These are phyloP conservation scores for Esteya vermicola DNA, from an alignment of 2,329 filamentous ascomycete genomes.

Conservation along the genomic window DNA sequence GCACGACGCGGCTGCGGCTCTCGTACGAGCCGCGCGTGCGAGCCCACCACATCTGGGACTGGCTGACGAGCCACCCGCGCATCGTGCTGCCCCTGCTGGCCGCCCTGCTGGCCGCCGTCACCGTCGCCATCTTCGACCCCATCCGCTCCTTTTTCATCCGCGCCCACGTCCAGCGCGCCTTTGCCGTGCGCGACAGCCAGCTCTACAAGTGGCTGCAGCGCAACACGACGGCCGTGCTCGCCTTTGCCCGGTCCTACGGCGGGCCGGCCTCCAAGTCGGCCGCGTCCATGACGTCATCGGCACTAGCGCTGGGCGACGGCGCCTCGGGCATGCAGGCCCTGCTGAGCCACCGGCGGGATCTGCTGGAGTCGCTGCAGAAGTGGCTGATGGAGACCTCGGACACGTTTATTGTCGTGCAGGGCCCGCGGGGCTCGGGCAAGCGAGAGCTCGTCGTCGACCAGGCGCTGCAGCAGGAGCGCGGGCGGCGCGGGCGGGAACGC, in stretches of 20 bases:
- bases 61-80: conserved; percentile 72
- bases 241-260: conserved; percentile 30
- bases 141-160: conserved; percentile 90
- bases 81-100: conserved; percentile 76
- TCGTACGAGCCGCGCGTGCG: conserved; percentile 73
- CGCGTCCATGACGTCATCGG: conserved; percentile 40
- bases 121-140: conserved; percentile 84
- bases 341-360: conserved; percentile 72
- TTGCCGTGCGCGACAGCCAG: conserved; percentile 58
- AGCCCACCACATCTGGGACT: conserved; percentile 69
- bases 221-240: conserved; percentile 52
- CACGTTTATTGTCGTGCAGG: conserved; percentile 88
- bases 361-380: conserved; percentile 68
- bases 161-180: conserved; percentile 64
- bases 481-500: no score
- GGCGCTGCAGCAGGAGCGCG: conserved; percentile 61
- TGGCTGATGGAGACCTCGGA: conserved; percentile 83
- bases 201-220: conserved; percentile 70
- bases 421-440: conserved; percentile 83
- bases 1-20: conserved; percentile 54
- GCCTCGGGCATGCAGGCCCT: conserved; percentile 54
- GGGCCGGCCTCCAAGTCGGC: no score
- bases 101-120: conserved; percentile 67
- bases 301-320: conserved; percentile 33
- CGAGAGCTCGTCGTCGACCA: conserved; percentile 77